Evolutionary conservation across 192 early-diverging fungal species (phyloP).

Genomic region (Coemansia erecta): DNA sequence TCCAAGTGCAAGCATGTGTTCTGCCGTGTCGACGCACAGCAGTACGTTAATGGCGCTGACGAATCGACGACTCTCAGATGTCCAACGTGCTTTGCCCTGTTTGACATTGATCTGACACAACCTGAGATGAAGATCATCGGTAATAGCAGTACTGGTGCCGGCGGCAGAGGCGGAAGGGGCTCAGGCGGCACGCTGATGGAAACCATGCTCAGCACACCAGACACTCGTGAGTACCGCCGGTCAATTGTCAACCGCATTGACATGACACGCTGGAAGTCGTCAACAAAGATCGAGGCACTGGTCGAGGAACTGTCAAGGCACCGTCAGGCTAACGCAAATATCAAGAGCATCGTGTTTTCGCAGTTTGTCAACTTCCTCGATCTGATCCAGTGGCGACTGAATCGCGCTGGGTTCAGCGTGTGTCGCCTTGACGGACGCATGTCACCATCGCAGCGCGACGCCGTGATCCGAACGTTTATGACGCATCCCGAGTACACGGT

Average conservation of each 20-base stretch:
- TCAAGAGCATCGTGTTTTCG: slow-evolving; percentile 79
- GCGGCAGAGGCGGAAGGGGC: not conserved
- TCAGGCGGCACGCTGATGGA: slow-evolving; percentile 34
- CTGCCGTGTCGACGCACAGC: slow-evolving; percentile 77
- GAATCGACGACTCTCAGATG: slow-evolving; percentile 54
- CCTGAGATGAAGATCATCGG: slow-evolving; percentile 24
- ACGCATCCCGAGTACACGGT: slow-evolving; percentile 79
- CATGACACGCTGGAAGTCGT: slow-evolving; percentile 81
- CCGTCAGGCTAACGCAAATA: slow-evolving; percentile 67
- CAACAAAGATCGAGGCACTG: slow-evolving; percentile 92
- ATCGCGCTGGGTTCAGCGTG: slow-evolving; percentile 78
- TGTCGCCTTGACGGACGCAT: slow-evolving; percentile 81
- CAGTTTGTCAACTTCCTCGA: slow-evolving; percentile 91
- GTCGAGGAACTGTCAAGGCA: slow-evolving; percentile 81
- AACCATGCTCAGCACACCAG: slow-evolving; percentile 52
- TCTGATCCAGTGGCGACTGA: slow-evolving; percentile 86
- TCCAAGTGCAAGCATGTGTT: slow-evolving; percentile 87
- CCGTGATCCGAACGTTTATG: slow-evolving; percentile 71
- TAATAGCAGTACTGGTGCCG: not conserved
- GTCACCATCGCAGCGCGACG: slow-evolving; percentile 72
- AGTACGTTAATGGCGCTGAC: slow-evolving; percentile 51
- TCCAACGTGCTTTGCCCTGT: slow-evolving; percentile 72
- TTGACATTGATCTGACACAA: slow-evolving; percentile 76
- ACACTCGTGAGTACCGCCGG: slow-evolving; percentile 50
- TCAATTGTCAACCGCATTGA: slow-evolving; percentile 93